Evolutionary conservation across 208 protist species (phyloP), one percentile per base, ranked within the genome.

Genomic region (Leishmania amazonensis): DNA sequence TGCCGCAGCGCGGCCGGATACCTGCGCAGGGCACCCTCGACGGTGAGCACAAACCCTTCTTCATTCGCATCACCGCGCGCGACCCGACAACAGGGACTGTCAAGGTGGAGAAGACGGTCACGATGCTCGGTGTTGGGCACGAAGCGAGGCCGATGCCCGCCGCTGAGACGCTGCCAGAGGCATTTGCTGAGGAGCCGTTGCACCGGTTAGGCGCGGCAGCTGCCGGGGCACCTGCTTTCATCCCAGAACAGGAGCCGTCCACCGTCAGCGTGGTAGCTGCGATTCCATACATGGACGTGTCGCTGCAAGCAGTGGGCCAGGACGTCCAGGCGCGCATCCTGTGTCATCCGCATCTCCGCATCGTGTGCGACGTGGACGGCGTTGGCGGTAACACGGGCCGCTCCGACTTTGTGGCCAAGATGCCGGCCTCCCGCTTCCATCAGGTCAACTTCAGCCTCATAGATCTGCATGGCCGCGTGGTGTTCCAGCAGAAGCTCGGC

Each of bases 301-400:
- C 76, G 31, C 38, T 97, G 24, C 87, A 91, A 54, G 85, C 80
- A 13, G 85, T 93, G 4, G 85, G 81, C n/a, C 82, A 89, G 35
- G 89, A 97, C 40, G 75, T 90, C 31, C 90, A 94, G 35, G 75
- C 91, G 17, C 90, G 87, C 60, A 79, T 94, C 67, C 72, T 89
- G 21, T 92, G 88, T 62, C 78, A 87, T 35, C 86, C 90, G 67
- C 81, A 86, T n/a, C 77, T 91, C 60, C 86, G 89, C 78, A 91
- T 97, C 67, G 83, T 91, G 31, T 97, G 91, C 85, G 86, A 90
- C 79, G 84, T 97, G 13, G 92, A 97, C 65, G 94, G 92, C 54
- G 78, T 84, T 8, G 90, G 90, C 71, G 89, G 88, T 21, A 79
- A 90, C 83, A 92, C 87, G 53, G 91, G 89, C 1, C 84, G 64